A percentile compares a stretch with the other conserved stretches of the same genome.
These are phyloP conservation scores for Zygosaccharomyces gambellarensis DNA, from an alignment of 805 yeast genomes.

Conservation along the genomic window DNA sequence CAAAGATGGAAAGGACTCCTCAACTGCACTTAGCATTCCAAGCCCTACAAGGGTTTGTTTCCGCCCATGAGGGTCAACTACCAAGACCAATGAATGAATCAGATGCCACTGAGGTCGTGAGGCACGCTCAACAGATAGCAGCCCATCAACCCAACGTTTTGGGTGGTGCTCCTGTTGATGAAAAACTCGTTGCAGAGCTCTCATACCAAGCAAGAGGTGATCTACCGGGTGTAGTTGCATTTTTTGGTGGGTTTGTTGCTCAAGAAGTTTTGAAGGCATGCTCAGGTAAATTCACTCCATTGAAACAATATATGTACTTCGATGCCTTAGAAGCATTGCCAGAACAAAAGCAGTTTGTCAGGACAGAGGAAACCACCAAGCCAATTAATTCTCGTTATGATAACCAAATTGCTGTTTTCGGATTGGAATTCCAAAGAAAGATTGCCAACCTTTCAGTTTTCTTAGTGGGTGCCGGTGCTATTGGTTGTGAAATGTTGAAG, in stretches of 20 bases:
- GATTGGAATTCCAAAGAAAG: slow-evolving; percentile 65
- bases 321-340: slow-evolving; percentile 94
- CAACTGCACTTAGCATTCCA: slow-evolving; percentile 90
- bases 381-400: slow-evolving; percentile 85
- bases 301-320: slow-evolving; percentile 86
- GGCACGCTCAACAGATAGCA: slow-evolving; percentile 55
- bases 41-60: slow-evolving; percentile 73
- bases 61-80: slow-evolving; percentile 54
- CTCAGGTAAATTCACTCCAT: slow-evolving; percentile 91
- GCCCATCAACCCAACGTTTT: slow-evolving; percentile 49
- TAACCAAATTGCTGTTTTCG: slow-evolving; percentile 92
- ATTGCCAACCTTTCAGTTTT: slow-evolving; percentile 77
- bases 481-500: slow-evolving; percentile 97
- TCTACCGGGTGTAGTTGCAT: slow-evolving; percentile 81
- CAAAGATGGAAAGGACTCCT: slow-evolving; percentile 88
- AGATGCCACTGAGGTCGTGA: slow-evolving; percentile 66
- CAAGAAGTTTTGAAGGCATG: slow-evolving; percentile 95
- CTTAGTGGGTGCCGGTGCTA: slow-evolving; percentile 96
- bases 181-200: slow-evolving; percentile 61
- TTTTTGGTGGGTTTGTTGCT: slow-evolving; percentile 90
- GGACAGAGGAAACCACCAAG: slow-evolving; percentile 66
- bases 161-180: slow-evolving; percentile 55
- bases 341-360: slow-evolving; percentile 46
- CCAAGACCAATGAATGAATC: slow-evolving; percentile 74
- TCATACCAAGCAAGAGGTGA: slow-evolving; percentile 89